Percentiles rank a stretch among this genome's conserved stretches.
Conservation (phyloP, 441 rosid species). For the Metrosideros polymorpha region DNA sequence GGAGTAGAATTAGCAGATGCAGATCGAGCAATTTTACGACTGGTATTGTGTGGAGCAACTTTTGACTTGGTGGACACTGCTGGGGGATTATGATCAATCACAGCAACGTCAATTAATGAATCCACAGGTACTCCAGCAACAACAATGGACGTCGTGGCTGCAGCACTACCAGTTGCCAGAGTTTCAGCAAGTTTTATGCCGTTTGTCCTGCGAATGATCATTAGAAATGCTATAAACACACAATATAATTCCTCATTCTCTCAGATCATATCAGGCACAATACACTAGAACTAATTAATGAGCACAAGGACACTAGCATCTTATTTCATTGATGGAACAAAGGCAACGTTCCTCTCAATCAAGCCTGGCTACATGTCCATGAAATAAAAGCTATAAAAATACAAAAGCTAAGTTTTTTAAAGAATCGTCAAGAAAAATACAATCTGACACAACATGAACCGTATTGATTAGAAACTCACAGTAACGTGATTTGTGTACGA, state of each 20-base stretch:
- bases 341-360: not conserved
- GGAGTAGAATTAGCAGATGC: constrained; percentile 9
- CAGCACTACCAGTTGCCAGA: constrained; percentile 10
- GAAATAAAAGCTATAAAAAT: not conserved
- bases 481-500: not conserved
- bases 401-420: not conserved
- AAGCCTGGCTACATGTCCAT: not conserved
- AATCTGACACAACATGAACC: not conserved
- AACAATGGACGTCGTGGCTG: not conserved
- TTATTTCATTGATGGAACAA: not conserved
- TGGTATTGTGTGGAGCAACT: not conserved
- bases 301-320: not conserved
- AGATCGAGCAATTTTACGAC: not conserved
- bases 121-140: constrained; percentile 15
- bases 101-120: constrained; percentile 15
- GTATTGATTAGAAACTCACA: not conserved
- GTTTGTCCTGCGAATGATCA: constrained; percentile 29
- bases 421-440: not conserved
- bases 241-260: not conserved
- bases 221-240: not conserved
- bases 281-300: not conserved
- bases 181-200: constrained; percentile 33
- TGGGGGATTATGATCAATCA: not conserved
- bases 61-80: not conserved
- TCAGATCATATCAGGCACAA: not conserved